Conservation (phyloP, 75 land plant genomes). For the Cupressus sempervirens region DNA sequence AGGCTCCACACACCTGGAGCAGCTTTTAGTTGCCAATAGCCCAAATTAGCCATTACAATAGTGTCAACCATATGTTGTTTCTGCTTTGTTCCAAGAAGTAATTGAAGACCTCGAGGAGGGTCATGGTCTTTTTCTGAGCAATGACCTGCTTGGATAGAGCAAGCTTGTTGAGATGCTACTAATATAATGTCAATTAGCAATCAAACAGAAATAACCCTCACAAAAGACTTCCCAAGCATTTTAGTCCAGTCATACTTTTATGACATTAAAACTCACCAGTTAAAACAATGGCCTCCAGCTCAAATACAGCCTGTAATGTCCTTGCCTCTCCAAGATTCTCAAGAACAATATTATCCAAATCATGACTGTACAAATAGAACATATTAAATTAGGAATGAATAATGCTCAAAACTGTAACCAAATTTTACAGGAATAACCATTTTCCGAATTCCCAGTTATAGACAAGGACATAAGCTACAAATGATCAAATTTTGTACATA, state of each 20-base stretch:
- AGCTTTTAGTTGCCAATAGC: conserved; percentile 98
- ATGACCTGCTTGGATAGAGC: conserved; percentile 53
- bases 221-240: background rate
- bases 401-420: conserved; percentile 3
- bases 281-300: conserved; percentile 93
- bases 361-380: conserved; percentile 56
- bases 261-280: conserved; percentile 55
- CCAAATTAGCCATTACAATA: conserved; percentile 96
- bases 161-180: background rate
- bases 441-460: background rate
- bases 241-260: background rate
- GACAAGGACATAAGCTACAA: background rate
- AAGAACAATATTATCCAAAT: conserved; percentile 94
- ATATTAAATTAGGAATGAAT: background rate
- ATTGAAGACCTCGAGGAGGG: conserved; percentile 93
- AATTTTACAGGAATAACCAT: background rate
- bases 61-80: conserved; percentile 93
- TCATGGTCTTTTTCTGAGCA: conserved; percentile 84
- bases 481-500: conserved; percentile 29
- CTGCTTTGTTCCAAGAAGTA: conserved; percentile 81
- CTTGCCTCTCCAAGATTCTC: conserved; percentile 82
- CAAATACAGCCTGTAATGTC: conserved; percentile 88
- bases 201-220: background rate
- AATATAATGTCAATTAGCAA: background rate
- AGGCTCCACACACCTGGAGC: conserved; percentile 94